Base-by-base conservation (phyloP, 2,329 filamentous ascomycete genomes). In the Phialophora tarda region DNA sequence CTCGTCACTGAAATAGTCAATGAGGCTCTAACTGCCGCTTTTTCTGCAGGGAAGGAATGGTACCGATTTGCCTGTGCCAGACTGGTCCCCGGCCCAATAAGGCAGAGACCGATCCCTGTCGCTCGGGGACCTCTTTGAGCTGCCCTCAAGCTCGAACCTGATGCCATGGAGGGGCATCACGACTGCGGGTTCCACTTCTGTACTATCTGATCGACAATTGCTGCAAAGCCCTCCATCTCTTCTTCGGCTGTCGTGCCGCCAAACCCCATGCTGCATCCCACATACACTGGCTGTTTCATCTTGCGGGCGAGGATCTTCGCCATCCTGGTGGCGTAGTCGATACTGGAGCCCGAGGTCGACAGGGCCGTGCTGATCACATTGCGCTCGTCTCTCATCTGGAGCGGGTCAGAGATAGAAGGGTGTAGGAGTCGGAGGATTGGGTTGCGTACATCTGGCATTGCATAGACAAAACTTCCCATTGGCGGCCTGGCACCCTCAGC, bases 381-480 rank as follows among this genome's bases (percentile, higher is more conserved):
- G 41, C 66, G 85, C 68, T 69, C 79, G 76, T 77, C 75, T 60
- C 76, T 76, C 30, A 78, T 77, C 80, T 82, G 63, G 28, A 51
- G 47, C 44, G 44, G 28, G 73, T 60, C 73, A 61, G 73, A 71
- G 47, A 68, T 61, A 44, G 34, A 14, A 14, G n/a, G 57, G 28
- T 24, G 34, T 24, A 38, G n/a, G 30, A 2, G 53, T 4, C 4
- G 23, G 48, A 23, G 23, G 62, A 28, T 28, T 11, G 32, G 14
- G 77, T 57, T 58, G 76, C 82, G 73, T 81, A 97, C 95, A 80
- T 97, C 91, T 17, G 95, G 94, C 77, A 99, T 86, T 2, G 93
- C 91, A 76, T 97, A 98, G 54, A 98, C 91, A 75, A 98, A 94
- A 58, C 92, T 97, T 2, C 95, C 94, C 78, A 98, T 84, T 58